Evolutionary conservation across 805 yeast genomes (phyloP), one percentile per base, ranked within the genome.

Genomic region (Starmerella bacillaris): DNA sequence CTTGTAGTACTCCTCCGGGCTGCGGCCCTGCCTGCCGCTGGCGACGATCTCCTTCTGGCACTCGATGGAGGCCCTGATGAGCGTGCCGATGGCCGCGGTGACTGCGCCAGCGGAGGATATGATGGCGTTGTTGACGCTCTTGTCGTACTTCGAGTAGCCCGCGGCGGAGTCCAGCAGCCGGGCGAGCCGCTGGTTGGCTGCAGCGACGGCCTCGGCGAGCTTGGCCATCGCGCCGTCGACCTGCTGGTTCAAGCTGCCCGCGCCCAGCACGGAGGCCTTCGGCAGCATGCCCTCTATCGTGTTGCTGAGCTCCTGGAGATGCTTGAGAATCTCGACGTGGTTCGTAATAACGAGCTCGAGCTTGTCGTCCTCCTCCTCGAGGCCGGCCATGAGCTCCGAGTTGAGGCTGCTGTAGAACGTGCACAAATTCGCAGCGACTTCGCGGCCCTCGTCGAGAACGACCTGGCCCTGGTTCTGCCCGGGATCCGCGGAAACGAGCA

Each of bases 1-100:
- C 53, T 75, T 78, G 58, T 83, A 83, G 54, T 75, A 82, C 30
- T 77, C 78, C 11, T 82, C 70, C 38, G 71, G 63, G 2, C 79
- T 63, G 31, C 66, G 70, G 0, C 71, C 54, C 3, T 86, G 86
- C 39, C 66, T 64, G 29, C 79, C 80, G 39, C 67, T 68, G 37
- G 70, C 66, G 4, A 75, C 86, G 50, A 82, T 80, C 55, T 82
- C 94, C 38, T 68, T 58, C 55, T 82, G 94, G 16, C 86, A 72
- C 24, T 71, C 82, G 18, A 80, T 72, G 2, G 93, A 79, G 3
- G 89, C 75, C 42, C 63, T 59, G 36, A 83, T 74, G 46, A 82
- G 65, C 22, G 67, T 60, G 4, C 76, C 72, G 34, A 82, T 75
- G 1, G 93, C 80, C 40, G 74, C 70, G 2, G 86, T 78, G 20